Base-by-base conservation (phyloP, 2,329 filamentous ascomycete species). In the Scedosporium apiospermum region DNA sequence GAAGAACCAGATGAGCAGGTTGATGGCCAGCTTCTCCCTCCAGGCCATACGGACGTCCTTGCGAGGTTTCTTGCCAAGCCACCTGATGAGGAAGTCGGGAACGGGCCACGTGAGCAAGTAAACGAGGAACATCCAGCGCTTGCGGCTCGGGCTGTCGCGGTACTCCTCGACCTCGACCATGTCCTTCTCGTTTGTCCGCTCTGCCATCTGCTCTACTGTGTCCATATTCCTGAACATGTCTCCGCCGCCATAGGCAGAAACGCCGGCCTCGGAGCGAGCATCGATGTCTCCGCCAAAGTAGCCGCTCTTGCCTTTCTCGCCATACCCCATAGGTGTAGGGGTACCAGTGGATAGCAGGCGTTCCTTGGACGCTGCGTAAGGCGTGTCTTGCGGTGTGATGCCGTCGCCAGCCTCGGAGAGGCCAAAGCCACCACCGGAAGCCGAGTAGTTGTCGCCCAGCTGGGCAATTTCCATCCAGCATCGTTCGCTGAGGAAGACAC, bases 161-260 rank as follows among this genome's bases (percentile, higher is more conserved):
- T 88, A 85, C 69, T 93, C 90, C 66, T 99, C 95, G 2, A 99
- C 90, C 74, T 97, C 93, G 64, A 90, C 86, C 76, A 97, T 84
- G 16, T 90, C 87, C 75, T 93, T 91, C 67, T 96, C 91, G 67
- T 96, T 96, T 65, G 91, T 91, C 67, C 96, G 93, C 76, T 98
- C 93, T 0, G 93, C 91, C 85, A 99, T 91, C 72, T 96, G 90
- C 72, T 96, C 90, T 66, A 91, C 86, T 6, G 93, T 97, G 68
- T 98, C 93, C 6, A 98, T 81, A 69, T 97, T 96, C 71, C 92
- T 91, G 81, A 99, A 99, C 93, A 99, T 96, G 72, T 99, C 95
- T 6, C 95, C 93, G 61, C 85, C 90, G 58, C 93, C 90, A 71
- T 96, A 89, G 5, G 91, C 92, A n/a, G 93, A 97, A 1, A 83